Evolutionary conservation across 768 basidiomycete species (phyloP).

Genomic region (Xerocomellus chrysenteron): DNA sequence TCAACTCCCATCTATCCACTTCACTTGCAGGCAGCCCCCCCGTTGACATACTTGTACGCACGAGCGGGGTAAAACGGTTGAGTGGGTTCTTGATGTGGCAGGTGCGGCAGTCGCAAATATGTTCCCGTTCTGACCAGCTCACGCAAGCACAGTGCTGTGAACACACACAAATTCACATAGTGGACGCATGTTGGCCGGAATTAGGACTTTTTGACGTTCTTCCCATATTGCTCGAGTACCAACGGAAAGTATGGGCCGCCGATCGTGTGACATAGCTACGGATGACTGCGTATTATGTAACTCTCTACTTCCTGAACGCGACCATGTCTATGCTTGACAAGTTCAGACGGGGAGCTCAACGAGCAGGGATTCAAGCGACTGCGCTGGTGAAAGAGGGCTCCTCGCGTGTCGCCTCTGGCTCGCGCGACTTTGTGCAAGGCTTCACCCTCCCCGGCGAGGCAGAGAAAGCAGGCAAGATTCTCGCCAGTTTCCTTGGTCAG

Average conservation of each 20-base stretch:
- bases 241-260: slow-evolving; percentile 64
- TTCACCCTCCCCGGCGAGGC: slow-evolving; percentile 92
- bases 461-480: slow-evolving; percentile 90
- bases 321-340: slow-evolving; percentile 72
- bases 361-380: slow-evolving; percentile 78
- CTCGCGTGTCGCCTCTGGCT: slow-evolving; percentile 69
- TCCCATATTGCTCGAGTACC: slow-evolving; percentile 85
- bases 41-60: slow-evolving; percentile 86
- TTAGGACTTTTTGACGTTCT: slow-evolving; percentile 86
- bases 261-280: neutral
- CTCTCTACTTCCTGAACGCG: neutral
- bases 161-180: slow-evolving; percentile 85
- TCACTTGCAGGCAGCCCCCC: slow-evolving; percentile 67
- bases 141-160: slow-evolving; percentile 60
- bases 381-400: slow-evolving; percentile 69
- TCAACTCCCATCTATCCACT: slow-evolving; percentile 69
- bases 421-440: slow-evolving; percentile 75
- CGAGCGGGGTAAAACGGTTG: slow-evolving; percentile 71
- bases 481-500: slow-evolving; percentile 87
- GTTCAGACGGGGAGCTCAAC: slow-evolving; percentile 75
- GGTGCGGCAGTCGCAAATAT: slow-evolving; percentile 40
- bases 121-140: neutral
- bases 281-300: neutral
- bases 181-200: slow-evolving; percentile 86
- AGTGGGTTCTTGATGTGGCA: slow-evolving; percentile 93